These are phyloP conservation scores for Talaromyces sp. DNA, from an alignment of 2,329 filamentous ascomycete species.

Conservation along the genomic window DNA sequence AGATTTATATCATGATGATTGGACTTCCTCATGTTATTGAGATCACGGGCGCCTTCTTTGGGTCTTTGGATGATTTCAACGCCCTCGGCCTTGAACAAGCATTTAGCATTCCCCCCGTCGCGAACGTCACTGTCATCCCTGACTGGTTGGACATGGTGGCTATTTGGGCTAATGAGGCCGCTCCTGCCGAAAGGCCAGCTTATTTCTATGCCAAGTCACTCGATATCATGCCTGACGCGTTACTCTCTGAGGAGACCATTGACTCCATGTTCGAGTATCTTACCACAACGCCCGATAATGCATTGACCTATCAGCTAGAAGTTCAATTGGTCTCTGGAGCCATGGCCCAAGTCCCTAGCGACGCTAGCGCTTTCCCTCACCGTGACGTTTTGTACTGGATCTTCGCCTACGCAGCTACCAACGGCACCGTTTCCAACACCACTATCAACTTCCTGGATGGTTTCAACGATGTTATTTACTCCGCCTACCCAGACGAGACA, in stretches of 20 bases:
- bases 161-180: conserved; percentile 23
- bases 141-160: conserved; percentile 26
- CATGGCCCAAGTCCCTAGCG: conserved; percentile 49
- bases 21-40: conserved; percentile 51
- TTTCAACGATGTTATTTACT: conserved; percentile 39
- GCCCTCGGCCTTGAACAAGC: conserved; percentile 27
- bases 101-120: conserved; percentile 20
- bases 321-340: conserved; percentile 60
- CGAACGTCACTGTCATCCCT: conserved; percentile 21
- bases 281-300: conserved; percentile 46
- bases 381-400: conserved; percentile 61
- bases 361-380: conserved; percentile 59
- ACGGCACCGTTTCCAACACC: conserved; percentile 35
- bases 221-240: conserved; percentile 47
- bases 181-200: conserved; percentile 36
- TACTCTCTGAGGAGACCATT: conserved; percentile 45
- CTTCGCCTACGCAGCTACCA: conserved; percentile 55
- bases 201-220: conserved; percentile 56
- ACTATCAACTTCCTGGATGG: conserved; percentile 51
- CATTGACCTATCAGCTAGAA: conserved; percentile 55
- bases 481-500: conserved; percentile 29
- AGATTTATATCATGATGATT: conserved; percentile 56
- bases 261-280: conserved; percentile 52
- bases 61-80: conserved; percentile 52
- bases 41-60: conserved; percentile 59